Percentiles rank a stretch among this genome's conserved stretches.
Evolutionary conservation across 345 rosid genomes (phyloP).

Genomic region (Syzygium jambos): DNA sequence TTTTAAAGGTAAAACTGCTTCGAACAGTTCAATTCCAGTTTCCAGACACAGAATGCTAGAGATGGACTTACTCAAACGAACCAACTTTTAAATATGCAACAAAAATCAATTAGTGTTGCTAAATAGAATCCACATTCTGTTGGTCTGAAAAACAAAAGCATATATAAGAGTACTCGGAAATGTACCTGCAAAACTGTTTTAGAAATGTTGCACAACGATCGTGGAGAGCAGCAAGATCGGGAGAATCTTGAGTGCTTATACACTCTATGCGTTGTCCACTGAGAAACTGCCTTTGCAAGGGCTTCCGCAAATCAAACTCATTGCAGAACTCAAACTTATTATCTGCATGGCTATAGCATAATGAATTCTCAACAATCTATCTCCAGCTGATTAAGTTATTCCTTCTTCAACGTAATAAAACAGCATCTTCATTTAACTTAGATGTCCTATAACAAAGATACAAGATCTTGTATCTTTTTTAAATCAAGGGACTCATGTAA

Average conservation of each 20-base stretch:
- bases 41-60: neutral
- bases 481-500: neutral
- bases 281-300: conserved; percentile 74
- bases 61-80: neutral
- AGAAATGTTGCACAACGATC: conserved; percentile 58
- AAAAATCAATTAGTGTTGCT: neutral
- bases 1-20: neutral
- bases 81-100: neutral
- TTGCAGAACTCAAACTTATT: conserved; percentile 51
- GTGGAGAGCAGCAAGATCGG: conserved; percentile 37
- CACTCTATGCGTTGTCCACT: conserved; percentile 50
- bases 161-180: neutral
- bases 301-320: conserved; percentile 94
- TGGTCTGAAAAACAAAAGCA: neutral
- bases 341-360: conserved; percentile 35
- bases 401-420: neutral
- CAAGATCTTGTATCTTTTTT: neutral
- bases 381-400: neutral
- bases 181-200: conserved; percentile 54
- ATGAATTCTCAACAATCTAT: neutral
- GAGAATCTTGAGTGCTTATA: conserved; percentile 54
- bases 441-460: neutral
- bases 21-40: neutral
- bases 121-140: neutral
- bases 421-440: neutral